Conservation (phyloP, 805 yeast species). For the Metschnikowia baotianmanensis region DNA sequence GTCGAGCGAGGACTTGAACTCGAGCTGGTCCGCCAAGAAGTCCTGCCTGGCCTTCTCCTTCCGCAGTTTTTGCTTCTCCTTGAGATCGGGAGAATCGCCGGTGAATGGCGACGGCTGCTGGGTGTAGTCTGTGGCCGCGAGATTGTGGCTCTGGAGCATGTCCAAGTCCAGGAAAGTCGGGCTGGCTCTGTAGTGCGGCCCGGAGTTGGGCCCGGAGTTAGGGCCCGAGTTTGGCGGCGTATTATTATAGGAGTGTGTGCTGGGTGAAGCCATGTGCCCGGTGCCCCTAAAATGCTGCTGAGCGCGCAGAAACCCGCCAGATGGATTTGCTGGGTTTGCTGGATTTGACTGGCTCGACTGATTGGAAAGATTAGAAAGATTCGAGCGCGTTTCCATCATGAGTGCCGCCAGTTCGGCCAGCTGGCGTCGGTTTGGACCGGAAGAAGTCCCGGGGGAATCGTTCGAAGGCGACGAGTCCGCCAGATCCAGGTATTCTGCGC, state of each 20-base stretch:
- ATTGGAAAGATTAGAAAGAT: too few species aligned
- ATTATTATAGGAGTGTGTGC: slow-evolving; percentile 24
- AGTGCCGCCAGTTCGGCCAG: too few species aligned
- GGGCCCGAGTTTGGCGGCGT: slow-evolving; percentile 23
- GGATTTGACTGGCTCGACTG: too few species aligned
- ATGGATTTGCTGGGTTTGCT: too few species aligned
- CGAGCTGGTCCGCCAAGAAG: slow-evolving; percentile 8
- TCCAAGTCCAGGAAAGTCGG: slow-evolving; percentile 11
- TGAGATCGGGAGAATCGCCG: slow-evolving; percentile 20
- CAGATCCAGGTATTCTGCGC: slow-evolving; percentile 13
- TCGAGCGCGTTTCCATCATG: too few species aligned
- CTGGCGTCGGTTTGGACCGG: background rate
- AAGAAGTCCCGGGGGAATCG: slow-evolving; percentile 1
- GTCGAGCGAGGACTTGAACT: slow-evolving; percentile 11
- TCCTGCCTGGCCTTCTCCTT: slow-evolving; percentile 9
- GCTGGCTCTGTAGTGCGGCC: slow-evolving; percentile 2
- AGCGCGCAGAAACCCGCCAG: too few species aligned
- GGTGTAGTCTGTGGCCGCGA: slow-evolving; percentile 13
- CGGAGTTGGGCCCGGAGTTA: slow-evolving; percentile 8
- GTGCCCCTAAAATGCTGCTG: background rate
- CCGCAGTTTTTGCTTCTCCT: slow-evolving; percentile 10
- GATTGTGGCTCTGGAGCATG: slow-evolving; percentile 11
- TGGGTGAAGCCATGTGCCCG: slow-evolving; percentile 26
- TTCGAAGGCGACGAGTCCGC: slow-evolving; percentile 12
- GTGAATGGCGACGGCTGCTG: slow-evolving; percentile 27